Evolutionary conservation across 768 basidiomycete genomes (phyloP).

Genomic region (Mycena indigotica): DNA sequence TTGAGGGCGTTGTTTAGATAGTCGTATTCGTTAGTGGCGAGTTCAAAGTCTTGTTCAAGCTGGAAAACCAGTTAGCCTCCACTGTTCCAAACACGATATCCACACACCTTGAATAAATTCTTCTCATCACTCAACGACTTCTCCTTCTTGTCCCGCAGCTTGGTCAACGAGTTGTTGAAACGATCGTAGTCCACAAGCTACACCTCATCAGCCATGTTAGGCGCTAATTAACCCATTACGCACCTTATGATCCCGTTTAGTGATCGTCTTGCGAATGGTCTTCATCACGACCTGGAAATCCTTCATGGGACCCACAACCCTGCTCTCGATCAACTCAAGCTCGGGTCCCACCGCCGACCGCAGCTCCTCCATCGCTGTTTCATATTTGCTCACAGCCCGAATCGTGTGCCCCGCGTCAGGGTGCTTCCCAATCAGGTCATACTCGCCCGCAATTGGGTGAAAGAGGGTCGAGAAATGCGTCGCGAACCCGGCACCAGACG

Average conservation of each 20-base stretch:
- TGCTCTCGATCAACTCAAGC: constrained; percentile 88
- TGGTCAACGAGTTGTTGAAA: constrained; percentile 92
- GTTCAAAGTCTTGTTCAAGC: constrained; percentile 96
- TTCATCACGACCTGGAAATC: constrained; percentile 88
- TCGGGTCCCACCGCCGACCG: constrained; percentile 80
- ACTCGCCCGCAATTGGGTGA: constrained; percentile 72
- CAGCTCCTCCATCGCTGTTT: constrained; percentile 80
- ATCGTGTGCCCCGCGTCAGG: constrained; percentile 80
- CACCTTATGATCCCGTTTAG: constrained; percentile 96
- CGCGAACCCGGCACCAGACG: constrained; percentile 61
- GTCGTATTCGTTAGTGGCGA: constrained; percentile 90
- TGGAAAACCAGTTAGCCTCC: constrained; percentile 31
- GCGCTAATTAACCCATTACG: background rate
- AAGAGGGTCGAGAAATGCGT: constrained; percentile 65
- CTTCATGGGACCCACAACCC: constrained; percentile 83
- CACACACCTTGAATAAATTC: constrained; percentile 86
- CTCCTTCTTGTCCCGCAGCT: constrained; percentile 97
- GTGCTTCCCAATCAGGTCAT: constrained; percentile 75
- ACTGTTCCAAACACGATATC: background rate
- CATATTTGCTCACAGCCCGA: constrained; percentile 72
- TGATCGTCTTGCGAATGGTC: constrained; percentile 88
- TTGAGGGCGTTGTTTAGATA: constrained; percentile 90
- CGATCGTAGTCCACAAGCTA: constrained; percentile 93
- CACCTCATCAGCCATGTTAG: constrained; percentile 7
- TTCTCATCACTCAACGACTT: constrained; percentile 96